Percentiles rank a stretch among this genome's conserved stretches.
These are phyloP conservation scores for Globomyces pollinis-pini DNA, from an alignment of 192 early-diverging fungal species.

Conservation along the genomic window DNA sequence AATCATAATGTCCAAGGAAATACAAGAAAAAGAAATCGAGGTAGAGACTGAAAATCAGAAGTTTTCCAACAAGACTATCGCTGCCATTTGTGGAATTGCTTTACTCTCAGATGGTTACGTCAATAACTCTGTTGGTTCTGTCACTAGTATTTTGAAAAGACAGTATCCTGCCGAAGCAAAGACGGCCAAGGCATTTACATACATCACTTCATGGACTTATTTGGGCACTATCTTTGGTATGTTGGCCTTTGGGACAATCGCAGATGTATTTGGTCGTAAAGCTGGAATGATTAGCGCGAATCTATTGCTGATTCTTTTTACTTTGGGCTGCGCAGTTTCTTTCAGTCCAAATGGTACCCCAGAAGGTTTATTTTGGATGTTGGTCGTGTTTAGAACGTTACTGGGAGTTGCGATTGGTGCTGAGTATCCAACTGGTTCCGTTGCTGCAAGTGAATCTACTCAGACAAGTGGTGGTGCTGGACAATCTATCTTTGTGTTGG, in stretches of 20 bases:
- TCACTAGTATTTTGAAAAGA: background rate
- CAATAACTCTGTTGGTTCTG: background rate
- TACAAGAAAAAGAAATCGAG: no score
- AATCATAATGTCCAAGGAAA: no score
- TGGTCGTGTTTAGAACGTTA: constrained; percentile 4
- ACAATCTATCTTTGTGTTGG: constrained; percentile 5
- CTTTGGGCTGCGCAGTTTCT: constrained; percentile 3
- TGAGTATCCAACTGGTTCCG: constrained; percentile 10
- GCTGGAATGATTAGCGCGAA: constrained; percentile 9
- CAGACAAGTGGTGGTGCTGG: background rate
- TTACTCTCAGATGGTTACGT: constrained; percentile 1
- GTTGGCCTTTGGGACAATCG: constrained; percentile 5
- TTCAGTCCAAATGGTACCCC: background rate
- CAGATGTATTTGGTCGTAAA: constrained; percentile 9
- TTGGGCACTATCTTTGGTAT: constrained; percentile 10
- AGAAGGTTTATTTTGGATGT: constrained; percentile 4
- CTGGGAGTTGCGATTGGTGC: constrained; percentile 10
- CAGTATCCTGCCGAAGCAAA: background rate
- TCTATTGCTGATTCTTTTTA: constrained; percentile 2
- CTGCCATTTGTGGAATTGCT: no score
- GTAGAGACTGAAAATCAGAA: no score
- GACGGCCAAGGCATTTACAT: background rate
- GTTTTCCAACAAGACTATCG: no score
- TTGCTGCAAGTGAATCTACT: constrained; percentile 8
- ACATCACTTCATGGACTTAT: background rate